These are phyloP conservation scores for Fusarium pseudograminearum DNA, from an alignment of 2,329 filamentous ascomycete species.

Conservation along the genomic window DNA sequence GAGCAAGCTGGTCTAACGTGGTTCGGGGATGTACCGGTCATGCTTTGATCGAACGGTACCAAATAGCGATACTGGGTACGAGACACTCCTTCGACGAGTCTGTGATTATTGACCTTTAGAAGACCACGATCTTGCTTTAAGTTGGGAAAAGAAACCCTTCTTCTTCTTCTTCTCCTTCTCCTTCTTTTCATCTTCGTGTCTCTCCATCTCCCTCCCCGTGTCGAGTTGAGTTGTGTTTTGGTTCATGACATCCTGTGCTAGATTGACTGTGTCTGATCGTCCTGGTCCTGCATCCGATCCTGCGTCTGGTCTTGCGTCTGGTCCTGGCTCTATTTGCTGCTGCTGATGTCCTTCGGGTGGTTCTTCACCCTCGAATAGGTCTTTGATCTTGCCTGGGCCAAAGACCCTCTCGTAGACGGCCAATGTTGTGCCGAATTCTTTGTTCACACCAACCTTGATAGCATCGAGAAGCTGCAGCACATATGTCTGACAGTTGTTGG, in stretches of 20 bases:
- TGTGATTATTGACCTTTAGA: background rate
- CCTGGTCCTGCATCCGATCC: background rate
- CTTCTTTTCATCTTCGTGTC: conserved; percentile 12
- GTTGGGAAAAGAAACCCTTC: conserved; percentile 26
- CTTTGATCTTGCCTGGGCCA: conserved; percentile 62
- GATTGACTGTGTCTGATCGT: conserved; percentile 57
- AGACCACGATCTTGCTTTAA: conserved; percentile 16
- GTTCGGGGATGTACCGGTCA: background rate
- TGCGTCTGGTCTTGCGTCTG: background rate
- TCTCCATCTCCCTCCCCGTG: conserved; percentile 50
- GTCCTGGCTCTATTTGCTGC: background rate
- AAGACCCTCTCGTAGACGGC: conserved; percentile 65
- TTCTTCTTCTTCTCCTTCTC: conserved; percentile 32
- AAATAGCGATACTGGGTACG: background rate
- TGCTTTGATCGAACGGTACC: too few relatives aligned
- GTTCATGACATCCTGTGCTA: conserved; percentile 66
- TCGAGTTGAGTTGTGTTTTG: conserved; percentile 66
- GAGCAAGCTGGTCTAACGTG: background rate
- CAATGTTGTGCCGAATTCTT: conserved; percentile 65
- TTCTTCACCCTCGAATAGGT: conserved; percentile 60
- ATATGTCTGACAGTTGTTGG: conserved; percentile 71
- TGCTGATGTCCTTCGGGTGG: conserved; percentile 7
- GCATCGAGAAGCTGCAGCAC: conserved; percentile 65
- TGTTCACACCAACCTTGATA: conserved; percentile 63
- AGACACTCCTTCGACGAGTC: accelerated